These are phyloP conservation scores for Suillus tomentosus DNA, from an alignment of 768 basidiomycete species.

Conservation along the genomic window DNA sequence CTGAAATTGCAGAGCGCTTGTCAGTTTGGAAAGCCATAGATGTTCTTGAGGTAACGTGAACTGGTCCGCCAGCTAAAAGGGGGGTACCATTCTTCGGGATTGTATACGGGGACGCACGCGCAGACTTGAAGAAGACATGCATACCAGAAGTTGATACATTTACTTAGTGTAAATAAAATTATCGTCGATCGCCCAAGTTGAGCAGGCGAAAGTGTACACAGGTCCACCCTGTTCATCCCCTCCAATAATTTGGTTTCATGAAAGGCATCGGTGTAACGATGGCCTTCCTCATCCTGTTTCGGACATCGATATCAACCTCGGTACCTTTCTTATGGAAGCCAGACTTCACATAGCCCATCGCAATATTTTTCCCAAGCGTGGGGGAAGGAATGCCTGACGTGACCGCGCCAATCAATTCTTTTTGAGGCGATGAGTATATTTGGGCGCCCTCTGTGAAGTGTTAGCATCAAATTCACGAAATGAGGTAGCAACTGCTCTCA, in stretches of 20 bases:
- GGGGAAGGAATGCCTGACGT: slow-evolving; percentile 98
- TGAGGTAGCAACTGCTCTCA: slow-evolving; percentile 34
- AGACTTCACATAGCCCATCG: slow-evolving; percentile 87
- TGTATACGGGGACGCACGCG: background rate
- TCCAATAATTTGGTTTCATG: slow-evolving; percentile 77
- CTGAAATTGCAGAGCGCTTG: background rate
- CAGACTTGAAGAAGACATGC: background rate
- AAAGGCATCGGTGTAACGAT: slow-evolving; percentile 87
- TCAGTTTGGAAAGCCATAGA: background rate
- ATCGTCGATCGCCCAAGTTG: slow-evolving; percentile 6
- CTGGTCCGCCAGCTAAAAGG: background rate
- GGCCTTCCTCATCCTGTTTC: slow-evolving; percentile 77
- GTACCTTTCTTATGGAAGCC: slow-evolving; percentile 93
- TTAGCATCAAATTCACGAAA: background rate
- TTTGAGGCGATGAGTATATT: slow-evolving; percentile 58
- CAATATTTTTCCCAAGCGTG: slow-evolving; percentile 85
- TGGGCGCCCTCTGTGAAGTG: slow-evolving; percentile 68
- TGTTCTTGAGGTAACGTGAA: background rate
- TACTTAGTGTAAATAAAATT: slow-evolving; percentile 3
- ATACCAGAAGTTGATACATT: background rate
- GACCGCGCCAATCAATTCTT: slow-evolving; percentile 69
- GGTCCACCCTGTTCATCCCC: slow-evolving; percentile 42
- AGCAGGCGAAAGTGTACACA: background rate
- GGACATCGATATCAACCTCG: slow-evolving; percentile 79
- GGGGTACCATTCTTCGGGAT: background rate